Percentiles rank a stretch among this genome's conserved stretches.
Conservation (phyloP, 73 alveolate species). For the Tetrahymena malaccensis region DNA sequence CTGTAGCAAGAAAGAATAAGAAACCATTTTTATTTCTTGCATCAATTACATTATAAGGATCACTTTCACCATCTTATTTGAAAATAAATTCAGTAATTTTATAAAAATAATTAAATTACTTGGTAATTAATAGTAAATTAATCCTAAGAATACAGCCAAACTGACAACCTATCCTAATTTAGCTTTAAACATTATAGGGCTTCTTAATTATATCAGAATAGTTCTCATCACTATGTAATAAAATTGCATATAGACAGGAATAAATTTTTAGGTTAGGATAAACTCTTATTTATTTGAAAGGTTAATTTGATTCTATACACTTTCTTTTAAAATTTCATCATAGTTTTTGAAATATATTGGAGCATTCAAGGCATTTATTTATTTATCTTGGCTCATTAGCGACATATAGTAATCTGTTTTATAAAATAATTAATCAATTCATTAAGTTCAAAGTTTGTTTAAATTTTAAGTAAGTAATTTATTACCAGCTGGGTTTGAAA, state of each 20-base stretch:
- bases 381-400: neutral
- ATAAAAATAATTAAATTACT: neutral
- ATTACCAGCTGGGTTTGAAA: neutral
- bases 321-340: neutral
- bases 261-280: neutral
- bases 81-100: neutral
- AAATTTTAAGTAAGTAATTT: neutral
- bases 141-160: neutral
- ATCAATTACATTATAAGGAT: neutral
- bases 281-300: neutral
- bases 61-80: neutral
- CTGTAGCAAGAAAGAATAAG: conserved; percentile 7
- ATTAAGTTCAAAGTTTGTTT: neutral
- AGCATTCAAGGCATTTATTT: neutral
- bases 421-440: neutral
- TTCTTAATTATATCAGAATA: neutral
- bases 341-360: neutral
- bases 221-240: neutral
- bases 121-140: neutral
- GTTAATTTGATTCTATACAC: neutral
- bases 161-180: neutral
- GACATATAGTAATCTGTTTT: neutral
- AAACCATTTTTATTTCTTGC: neutral
- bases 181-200: neutral
- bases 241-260: neutral